phyloP scores from a whole-genome alignment of 2,329 filamentous ascomycete genomes.

The Neophaeococcomyces mojaviensis region DNA sequence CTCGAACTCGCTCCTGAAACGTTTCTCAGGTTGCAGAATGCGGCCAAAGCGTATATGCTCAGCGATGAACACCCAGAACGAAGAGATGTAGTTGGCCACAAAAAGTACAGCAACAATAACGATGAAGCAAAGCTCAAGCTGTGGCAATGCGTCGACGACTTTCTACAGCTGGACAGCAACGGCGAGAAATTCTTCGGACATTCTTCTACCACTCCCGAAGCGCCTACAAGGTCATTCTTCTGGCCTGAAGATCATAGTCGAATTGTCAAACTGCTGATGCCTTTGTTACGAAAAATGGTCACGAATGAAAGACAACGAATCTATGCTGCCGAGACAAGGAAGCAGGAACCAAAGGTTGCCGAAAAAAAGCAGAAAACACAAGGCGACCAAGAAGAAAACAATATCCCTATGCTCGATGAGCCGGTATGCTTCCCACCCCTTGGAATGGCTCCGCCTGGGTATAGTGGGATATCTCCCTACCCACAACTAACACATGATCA shows the following conservation, averaged over 20 bases:
- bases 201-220: conserved; percentile 28
- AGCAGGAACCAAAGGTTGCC: conserved; percentile 30
- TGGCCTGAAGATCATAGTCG: conserved; percentile 51
- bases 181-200: conserved; percentile 45
- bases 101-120: conserved; percentile 45
- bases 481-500: not conserved
- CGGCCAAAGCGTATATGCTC: conserved; percentile 52
- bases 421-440: conserved; percentile 1
- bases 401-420: conserved; percentile 2
- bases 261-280: conserved; percentile 51
- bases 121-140: conserved; percentile 51
- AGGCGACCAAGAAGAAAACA: conserved; percentile 6
- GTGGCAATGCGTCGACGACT: conserved; percentile 50
- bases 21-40: conserved; percentile 48
- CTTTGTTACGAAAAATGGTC: conserved; percentile 50
- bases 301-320: conserved; percentile 53
- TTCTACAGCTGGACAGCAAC: conserved; percentile 43
- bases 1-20: conserved; percentile 50
- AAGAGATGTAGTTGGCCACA: conserved; percentile 49
- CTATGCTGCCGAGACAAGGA: conserved; percentile 51
- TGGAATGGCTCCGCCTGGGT: too few relatives aligned
- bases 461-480: too few relatives aligned
- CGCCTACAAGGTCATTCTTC: conserved; percentile 38
- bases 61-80: conserved; percentile 48
- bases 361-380: not conserved